Evolutionary conservation across 2,329 filamentous ascomycete species (phyloP).

Genomic region (Cordyceps pruinosa): DNA sequence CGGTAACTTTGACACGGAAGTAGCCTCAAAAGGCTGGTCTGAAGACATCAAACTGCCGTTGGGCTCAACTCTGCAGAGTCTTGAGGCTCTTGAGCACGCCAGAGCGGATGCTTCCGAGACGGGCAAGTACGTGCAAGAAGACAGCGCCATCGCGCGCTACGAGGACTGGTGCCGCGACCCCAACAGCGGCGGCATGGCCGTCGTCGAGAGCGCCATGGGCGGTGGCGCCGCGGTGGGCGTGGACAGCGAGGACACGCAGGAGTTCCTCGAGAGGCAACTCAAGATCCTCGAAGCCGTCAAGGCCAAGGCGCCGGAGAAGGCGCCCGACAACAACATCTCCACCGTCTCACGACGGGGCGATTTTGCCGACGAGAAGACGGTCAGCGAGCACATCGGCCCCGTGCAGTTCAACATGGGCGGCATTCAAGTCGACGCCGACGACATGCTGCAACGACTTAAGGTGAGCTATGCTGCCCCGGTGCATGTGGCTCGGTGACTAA

Average conservation of each 20-base stretch:
- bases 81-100: constrained; percentile 19
- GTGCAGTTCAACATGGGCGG: constrained; percentile 98
- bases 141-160: constrained; percentile 62
- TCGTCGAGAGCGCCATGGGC: constrained; percentile 34
- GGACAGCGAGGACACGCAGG: constrained; percentile 58
- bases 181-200: constrained; percentile 48
- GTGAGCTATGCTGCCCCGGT: too few relatives aligned
- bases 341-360: constrained; percentile 23
- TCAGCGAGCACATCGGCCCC: constrained; percentile 80
- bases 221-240: constrained; percentile 28
- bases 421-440: constrained; percentile 86
- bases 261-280: constrained; percentile 68
- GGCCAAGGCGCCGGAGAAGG: constrained; percentile 47
- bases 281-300: constrained; percentile 62
- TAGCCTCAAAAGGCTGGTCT: constrained; percentile 77
- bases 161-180: constrained; percentile 75
- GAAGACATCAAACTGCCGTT: constrained; percentile 63
- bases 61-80: constrained; percentile 19
- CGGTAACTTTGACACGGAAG: constrained; percentile 88
- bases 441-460: constrained; percentile 82
- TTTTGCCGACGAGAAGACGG: constrained; percentile 37
- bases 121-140: constrained; percentile 19
- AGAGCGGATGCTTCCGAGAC: constrained; percentile 17
- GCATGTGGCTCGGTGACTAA: neutral
- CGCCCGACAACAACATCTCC: constrained; percentile 20